These are phyloP conservation scores for Taphrina sp. DNA, from an alignment of 1,139 yeast species.

Conservation along the genomic window DNA sequence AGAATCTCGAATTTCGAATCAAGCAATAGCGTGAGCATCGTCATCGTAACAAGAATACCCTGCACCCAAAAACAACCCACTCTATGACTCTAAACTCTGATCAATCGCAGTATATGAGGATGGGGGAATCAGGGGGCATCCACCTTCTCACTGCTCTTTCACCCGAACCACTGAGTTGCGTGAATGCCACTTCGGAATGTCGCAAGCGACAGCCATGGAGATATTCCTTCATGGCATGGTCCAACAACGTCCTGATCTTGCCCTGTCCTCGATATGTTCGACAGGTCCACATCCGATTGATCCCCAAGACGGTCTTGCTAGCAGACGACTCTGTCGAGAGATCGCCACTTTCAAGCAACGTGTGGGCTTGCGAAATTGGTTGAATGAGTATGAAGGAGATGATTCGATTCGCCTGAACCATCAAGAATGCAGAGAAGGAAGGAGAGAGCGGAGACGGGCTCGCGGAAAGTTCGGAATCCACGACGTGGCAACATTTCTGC, in stretches of 20 bases:
- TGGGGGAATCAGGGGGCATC: no score
- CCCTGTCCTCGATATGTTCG: conserved; percentile 13
- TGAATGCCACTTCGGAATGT: conserved; percentile 13
- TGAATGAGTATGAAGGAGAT: conserved; percentile 16
- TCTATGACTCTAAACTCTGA: no score
- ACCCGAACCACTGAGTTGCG: conserved; percentile 28
- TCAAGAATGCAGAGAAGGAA: neutral
- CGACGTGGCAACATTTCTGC: conserved; percentile 21
- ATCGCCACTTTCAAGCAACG: neutral
- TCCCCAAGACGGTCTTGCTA: conserved; percentile 9
- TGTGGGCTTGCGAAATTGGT: neutral
- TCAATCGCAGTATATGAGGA: no score
- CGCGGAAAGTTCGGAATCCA: conserved; percentile 24
- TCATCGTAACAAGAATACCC: no score
- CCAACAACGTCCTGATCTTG: conserved; percentile 2
- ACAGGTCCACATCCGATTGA: conserved; percentile 30
- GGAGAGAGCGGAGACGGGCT: conserved; percentile 8
- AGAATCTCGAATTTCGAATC: no score
- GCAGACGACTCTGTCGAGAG: neutral
- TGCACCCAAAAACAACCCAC: no score
- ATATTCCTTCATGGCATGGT: neutral
- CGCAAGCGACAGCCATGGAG: conserved; percentile 6
- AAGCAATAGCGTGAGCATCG: no score
- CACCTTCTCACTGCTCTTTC: conserved; percentile 3
- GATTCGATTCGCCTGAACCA: conserved; percentile 5